phyloP scores from a whole-genome alignment of 192 early-diverging fungal species.

The Chytriomyces hyalinus region DNA sequence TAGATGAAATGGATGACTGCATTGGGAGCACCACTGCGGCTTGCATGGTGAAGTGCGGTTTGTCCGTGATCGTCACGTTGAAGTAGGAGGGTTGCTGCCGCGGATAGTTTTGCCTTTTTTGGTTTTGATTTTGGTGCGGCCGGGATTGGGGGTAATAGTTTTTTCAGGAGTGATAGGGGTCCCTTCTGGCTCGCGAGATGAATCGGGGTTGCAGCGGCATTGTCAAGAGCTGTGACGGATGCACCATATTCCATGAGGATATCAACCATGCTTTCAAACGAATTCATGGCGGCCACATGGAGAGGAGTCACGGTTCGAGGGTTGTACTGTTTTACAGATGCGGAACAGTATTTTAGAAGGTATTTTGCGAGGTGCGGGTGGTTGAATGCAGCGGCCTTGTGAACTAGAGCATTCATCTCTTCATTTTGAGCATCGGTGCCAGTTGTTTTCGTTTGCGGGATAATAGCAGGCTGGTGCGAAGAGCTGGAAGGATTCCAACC shows the following conservation, averaged over 20 bases:
- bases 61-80: constrained; percentile 36
- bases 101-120: not conserved
- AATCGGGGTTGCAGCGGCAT: constrained; percentile 28
- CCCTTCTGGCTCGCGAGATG: constrained; percentile 43
- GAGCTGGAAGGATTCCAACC: not conserved
- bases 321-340: not conserved
- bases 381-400: not conserved
- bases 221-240: not conserved
- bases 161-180: constrained; percentile 23
- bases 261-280: constrained; percentile 16
- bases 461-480: not conserved
- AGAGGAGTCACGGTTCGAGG: constrained; percentile 32
- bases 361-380: not conserved
- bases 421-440: not conserved
- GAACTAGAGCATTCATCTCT: not conserved
- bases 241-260: constrained; percentile 31
- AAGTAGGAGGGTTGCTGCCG: not conserved
- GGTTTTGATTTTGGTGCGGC: not conserved
- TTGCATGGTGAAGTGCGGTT: constrained; percentile 44
- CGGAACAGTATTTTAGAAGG: not conserved
- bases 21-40: constrained; percentile 39
- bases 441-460: not conserved
- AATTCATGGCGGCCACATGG: constrained; percentile 43
- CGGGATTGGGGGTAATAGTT: not conserved
- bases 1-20: constrained; percentile 30